Percentiles rank a stretch among this genome's conserved stretches.
Evolutionary conservation across 1,139 yeast species (phyloP).

Genomic region (Starmera stellimalicola): DNA sequence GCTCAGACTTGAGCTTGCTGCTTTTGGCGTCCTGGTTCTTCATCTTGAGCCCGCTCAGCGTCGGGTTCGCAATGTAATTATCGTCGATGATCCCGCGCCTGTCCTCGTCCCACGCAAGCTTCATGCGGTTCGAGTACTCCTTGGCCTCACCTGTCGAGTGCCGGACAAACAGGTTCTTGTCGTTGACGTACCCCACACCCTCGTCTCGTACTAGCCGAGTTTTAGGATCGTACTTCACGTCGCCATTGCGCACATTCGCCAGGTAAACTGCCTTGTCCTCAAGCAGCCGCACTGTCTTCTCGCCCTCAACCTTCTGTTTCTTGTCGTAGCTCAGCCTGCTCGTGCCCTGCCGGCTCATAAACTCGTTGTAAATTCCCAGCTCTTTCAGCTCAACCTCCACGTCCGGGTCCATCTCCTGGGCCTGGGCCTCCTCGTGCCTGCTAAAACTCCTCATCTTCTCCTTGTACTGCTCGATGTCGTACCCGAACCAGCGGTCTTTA

Average conservation of each 20-base stretch:
- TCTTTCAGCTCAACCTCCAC: constrained; percentile 34
- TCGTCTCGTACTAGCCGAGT: constrained; percentile 40
- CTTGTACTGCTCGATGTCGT: constrained; percentile 47
- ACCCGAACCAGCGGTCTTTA: constrained; percentile 75
- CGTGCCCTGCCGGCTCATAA: background rate
- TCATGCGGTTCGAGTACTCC: constrained; percentile 37
- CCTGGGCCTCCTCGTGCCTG: constrained; percentile 22
- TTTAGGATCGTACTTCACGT: constrained; percentile 43
- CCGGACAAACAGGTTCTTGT: constrained; percentile 43
- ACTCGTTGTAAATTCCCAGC: constrained; percentile 24
- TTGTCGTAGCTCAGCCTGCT: no score
- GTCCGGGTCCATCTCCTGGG: constrained; percentile 19
- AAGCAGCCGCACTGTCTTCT: constrained; percentile 24
- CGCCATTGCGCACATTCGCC: constrained; percentile 21
- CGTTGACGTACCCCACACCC: constrained; percentile 38
- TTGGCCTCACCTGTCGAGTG: constrained; percentile 42
- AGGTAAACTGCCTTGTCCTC: constrained; percentile 32
- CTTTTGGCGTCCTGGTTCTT: constrained; percentile 7
- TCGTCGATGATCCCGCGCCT: constrained; percentile 14
- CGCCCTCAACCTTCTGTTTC: no score
- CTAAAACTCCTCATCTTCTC: constrained; percentile 21
- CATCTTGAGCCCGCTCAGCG: constrained; percentile 14
- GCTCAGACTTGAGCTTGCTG: constrained; percentile 6
- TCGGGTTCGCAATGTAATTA: constrained; percentile 17
- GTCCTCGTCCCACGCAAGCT: constrained; percentile 41